Conservation (phyloP, 352 stramenopile species). For the Pelagophyceae sp. region DNA sequence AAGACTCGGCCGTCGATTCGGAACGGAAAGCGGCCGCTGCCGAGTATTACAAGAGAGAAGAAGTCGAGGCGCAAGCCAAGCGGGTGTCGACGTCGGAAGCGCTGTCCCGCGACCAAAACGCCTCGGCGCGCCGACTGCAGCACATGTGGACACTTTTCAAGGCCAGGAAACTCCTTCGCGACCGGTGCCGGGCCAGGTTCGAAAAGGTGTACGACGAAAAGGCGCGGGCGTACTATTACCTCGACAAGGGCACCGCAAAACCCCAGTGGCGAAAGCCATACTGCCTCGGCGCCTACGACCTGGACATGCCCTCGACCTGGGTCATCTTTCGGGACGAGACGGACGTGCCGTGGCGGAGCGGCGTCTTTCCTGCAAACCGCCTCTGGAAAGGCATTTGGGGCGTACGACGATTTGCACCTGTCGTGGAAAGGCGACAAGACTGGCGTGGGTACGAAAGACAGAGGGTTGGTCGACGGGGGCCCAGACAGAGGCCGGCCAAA, state of each 20-base stretch:
- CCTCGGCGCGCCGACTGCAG: neutral
- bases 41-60: neutral
- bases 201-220: constrained; percentile 1
- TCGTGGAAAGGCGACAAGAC: no score
- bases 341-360: neutral
- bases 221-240: neutral
- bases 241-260: neutral
- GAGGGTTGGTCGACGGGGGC: no score
- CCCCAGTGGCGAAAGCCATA: constrained; percentile 3
- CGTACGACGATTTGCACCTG: no score
- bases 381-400: no score
- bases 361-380: no score
- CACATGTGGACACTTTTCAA: neutral
- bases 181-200: neutral
- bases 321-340: constrained; percentile 9
- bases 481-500: no score
- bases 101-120: neutral
- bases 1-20: neutral
- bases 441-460: no score
- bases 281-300: constrained; percentile 7
- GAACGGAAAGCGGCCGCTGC: neutral
- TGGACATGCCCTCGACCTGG: neutral
- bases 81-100: neutral
- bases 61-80: neutral
- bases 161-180: neutral